Base-by-base conservation (phyloP, 768 basidiomycete genomes). In the Leccinum disarticulatum region DNA sequence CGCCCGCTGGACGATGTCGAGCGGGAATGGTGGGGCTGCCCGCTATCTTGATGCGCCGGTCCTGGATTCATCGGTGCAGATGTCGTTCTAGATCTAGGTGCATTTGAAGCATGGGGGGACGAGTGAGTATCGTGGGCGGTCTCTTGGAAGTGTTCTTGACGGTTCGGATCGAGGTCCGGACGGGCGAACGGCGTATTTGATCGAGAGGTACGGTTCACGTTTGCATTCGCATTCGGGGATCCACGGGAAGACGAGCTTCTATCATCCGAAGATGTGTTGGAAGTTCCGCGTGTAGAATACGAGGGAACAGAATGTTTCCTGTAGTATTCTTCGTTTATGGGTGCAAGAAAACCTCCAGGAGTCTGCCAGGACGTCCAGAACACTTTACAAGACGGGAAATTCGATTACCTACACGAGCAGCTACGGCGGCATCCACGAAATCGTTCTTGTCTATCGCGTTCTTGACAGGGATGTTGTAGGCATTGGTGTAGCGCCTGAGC, bases 401-500 rank as follows among this genome's bases (percentile, higher is more conserved):
- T 14, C 47, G 43, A 17, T n/a, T 33, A 73, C 83, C 56, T 67
- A 90, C 90, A 68, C 68, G 72, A 46, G 73, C 73, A 27, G 70
- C 70, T 1, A 90, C 49, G 50, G 89, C 81, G 43, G 78, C 82
- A 54, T 90, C 87, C 41, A 92, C 83, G 49, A 92, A 74, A 68
- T 92, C 90, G 54, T 89, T 86, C 73, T 92, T 92, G 71, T 93
- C 91, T 15, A 91, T 77, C 2, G 85, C 83, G 52, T 82, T 80
- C 57, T 79, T 81, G 17, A 82, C 79, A 55, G 77, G 74, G 64
- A 93, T 88, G 57, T 84, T 82, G 63, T 93, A 93, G 6, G 85
- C 87, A 55, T 77, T 80, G 27, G 86, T 79, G 66, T 92, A 92
- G 52, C 81, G 85, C 77, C 83, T 85, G 52, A 93, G 77, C 65